Evolutionary conservation across 345 rosid species (phyloP), one percentile per base, ranked within the genome.

Genomic region (Gossypium herbaceum): DNA sequence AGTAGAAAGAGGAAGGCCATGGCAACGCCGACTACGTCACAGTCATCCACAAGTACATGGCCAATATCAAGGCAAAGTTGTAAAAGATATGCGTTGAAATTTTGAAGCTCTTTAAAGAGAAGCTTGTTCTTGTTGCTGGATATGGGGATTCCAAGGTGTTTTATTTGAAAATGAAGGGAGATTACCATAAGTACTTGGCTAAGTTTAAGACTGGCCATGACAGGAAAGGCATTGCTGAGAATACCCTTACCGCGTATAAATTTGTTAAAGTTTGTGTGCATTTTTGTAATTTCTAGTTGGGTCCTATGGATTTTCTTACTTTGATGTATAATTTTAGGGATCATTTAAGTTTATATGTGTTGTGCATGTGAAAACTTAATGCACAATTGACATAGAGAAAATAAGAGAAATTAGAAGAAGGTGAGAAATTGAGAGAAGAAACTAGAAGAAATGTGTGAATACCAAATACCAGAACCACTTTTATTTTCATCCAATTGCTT

Each of bases 1-100:
- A 87, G 81, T 90, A 86, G 82, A 89, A 89, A 78, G 93, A 87
- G 78, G 90, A 82, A 60, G 58, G 76, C 1, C 76, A 68, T 27
- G 76, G 76, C 15, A 47, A 60, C 47, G 27, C 76, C 3, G 76
- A 73, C 7, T 68, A 60, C 16, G 68, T 73, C 45, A 13, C 76
- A 43, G 2, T 22, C 25, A 73, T 73, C 67, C 76, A 47, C 5
- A 58, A 73, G 2, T 73, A 73, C 44, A 60, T 68, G 59, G 20
- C 58, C 58, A 73, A 73, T 56, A 73, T 73, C 66, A 67, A 73
- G 68, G 50, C 12, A 17, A 67, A 73, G 15, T 60, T 73, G 75
- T 59, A 67, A n/a, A 66, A 73, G n/a, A 73, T 73, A 58, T 73
- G 75, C 2, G 17, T 43, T 7, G 68, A 67, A 13, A 73, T 59